Evolutionary conservation across 768 basidiomycete genomes (phyloP).

Genomic region (Cyclocybe aegerita): DNA sequence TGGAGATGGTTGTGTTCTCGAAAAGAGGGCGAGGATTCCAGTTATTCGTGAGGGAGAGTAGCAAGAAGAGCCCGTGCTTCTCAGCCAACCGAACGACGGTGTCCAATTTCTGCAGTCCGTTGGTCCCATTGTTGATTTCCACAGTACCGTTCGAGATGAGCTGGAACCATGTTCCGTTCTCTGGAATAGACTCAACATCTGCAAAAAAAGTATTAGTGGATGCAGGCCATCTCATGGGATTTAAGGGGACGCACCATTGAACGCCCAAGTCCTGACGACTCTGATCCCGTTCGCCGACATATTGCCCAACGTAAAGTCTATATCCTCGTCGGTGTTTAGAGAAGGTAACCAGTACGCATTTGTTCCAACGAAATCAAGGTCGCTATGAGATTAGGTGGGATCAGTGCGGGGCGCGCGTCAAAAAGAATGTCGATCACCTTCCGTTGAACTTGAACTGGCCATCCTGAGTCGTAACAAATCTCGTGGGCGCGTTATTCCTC

Average conservation of each 20-base stretch:
- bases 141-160: constrained; percentile 52
- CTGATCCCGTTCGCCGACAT: constrained; percentile 56
- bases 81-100: constrained; percentile 54
- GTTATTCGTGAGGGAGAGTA: constrained; percentile 61
- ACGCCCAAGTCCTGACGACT: constrained; percentile 70
- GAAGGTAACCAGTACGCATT: constrained; percentile 67
- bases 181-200: constrained; percentile 55
- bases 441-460: constrained; percentile 56
- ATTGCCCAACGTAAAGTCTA: constrained; percentile 54
- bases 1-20: constrained; percentile 20
- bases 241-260: constrained; percentile 49
- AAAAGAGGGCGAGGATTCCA: constrained; percentile 47
- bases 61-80: constrained; percentile 50
- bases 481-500: constrained; percentile 25
- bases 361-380: constrained; percentile 40
- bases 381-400: constrained; percentile 15
- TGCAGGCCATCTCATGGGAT: not conserved
- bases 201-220: not conserved
- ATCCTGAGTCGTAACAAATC: constrained; percentile 46
- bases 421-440: constrained; percentile 29
- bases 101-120: constrained; percentile 64
- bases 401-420: constrained; percentile 3
- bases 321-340: constrained; percentile 54
- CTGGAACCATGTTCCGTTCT: constrained; percentile 66
- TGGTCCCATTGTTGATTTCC: constrained; percentile 57